These are phyloP conservation scores for Zanthoxylum bungeanum DNA, from an alignment of 345 rosid genomes.

Conservation along the genomic window DNA sequence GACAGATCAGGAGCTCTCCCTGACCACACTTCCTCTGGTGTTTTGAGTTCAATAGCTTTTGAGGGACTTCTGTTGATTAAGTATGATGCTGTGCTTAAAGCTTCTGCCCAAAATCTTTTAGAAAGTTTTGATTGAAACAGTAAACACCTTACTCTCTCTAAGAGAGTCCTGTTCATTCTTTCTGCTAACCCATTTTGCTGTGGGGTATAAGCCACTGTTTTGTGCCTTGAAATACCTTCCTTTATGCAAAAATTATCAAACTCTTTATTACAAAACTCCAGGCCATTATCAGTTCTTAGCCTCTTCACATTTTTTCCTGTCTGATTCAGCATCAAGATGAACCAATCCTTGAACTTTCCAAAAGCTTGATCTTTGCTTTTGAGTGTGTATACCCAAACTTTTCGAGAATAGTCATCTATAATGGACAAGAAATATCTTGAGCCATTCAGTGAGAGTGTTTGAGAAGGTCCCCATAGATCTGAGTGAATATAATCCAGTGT, in stretches of 20 bases:
- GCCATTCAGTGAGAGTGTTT: rapidly evolving
- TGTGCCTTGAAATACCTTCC: neutral
- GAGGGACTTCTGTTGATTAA: neutral
- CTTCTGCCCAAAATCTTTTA: neutral
- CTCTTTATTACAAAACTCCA: rapidly evolving
- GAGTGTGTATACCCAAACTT: too few species aligned
- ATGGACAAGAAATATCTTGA: too few species aligned
- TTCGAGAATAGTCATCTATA: too few species aligned
- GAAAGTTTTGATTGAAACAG: neutral
- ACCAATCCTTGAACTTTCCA: too few species aligned
- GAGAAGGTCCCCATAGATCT: too few species aligned
- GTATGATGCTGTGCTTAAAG: neutral
- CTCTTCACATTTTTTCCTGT: neutral
- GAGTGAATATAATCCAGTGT: neutral
- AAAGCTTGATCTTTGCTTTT: neutral
- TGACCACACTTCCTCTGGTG: neutral
- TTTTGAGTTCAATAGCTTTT: too few species aligned
- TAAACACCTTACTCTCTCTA: neutral
- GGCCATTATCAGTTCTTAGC: neutral
- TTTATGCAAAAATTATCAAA: too few species aligned
- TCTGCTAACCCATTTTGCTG: neutral
- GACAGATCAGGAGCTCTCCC: rapidly evolving
- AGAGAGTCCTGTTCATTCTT: neutral
- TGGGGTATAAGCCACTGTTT: neutral
- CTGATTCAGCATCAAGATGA: too few species aligned